These are phyloP conservation scores for Tricholoma sp. DNA, from an alignment of 768 basidiomycete species.

Conservation along the genomic window DNA sequence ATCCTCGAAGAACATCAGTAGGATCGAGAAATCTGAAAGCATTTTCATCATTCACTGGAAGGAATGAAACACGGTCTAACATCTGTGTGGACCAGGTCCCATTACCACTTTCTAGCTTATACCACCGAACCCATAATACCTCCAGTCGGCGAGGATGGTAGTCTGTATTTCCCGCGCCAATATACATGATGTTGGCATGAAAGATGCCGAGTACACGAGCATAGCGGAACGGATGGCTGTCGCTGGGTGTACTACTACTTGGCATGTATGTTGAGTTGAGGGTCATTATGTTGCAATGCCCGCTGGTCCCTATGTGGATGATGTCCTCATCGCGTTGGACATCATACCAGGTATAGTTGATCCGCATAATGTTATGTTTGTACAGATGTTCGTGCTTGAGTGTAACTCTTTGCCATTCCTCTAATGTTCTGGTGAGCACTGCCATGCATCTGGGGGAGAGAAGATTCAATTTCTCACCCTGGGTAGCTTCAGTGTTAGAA, in stretches of 20 bases:
- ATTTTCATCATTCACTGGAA: background rate
- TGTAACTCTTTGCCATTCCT: background rate
- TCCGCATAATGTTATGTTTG: background rate
- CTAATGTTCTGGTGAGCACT: background rate
- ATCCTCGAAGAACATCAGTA: conserved; percentile 8
- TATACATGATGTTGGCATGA: background rate
- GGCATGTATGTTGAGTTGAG: background rate
- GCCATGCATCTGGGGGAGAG: background rate
- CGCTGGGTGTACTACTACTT: no score
- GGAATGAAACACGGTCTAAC: background rate
- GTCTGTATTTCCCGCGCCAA: background rate
- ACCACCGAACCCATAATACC: background rate
- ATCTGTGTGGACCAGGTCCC: background rate
- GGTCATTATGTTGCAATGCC: background rate
- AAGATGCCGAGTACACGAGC: conserved; percentile 1
- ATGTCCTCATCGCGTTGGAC: background rate
- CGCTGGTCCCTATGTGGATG: background rate
- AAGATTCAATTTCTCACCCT: background rate
- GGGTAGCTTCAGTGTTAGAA: background rate
- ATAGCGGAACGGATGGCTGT: background rate
- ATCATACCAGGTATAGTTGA: conserved; percentile 1
- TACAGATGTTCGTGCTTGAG: background rate
- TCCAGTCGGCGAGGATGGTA: background rate
- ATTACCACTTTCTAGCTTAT: background rate
- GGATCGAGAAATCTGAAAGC: conserved; percentile 17